Evolutionary conservation across 495 filamentous ascomycete species (phyloP), one percentile per base, ranked within the genome.

Genomic region (Hypoxylon fuscum): DNA sequence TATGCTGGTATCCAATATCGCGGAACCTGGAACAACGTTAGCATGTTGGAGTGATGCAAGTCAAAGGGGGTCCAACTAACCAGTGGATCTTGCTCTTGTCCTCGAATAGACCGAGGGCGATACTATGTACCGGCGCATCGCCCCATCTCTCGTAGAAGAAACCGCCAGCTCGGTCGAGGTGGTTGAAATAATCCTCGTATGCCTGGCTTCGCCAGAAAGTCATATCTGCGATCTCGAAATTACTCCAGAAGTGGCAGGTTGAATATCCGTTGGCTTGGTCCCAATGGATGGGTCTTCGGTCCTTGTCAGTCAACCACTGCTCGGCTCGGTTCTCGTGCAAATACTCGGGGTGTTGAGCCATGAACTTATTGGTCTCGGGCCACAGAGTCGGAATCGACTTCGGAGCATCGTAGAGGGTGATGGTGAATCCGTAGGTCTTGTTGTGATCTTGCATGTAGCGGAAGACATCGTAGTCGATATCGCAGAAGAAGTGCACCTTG

Each of bases 71-170:
- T 35, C 9, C 14, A n/a, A 83, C 90, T 23, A 78, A 97, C 96
- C 96, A 99, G 77, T 99, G 96, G 53, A 99, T 90, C 74, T 91
- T 93, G 72, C 83, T 86, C 59, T 85, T 80, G 75, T 99, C 92
- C 62, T 93, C 96, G 74, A 99, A 97, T 40, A 99, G 72, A 18
- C 92, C 96, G 51, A 99, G 68, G n/a, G 90, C 95, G 66, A 98
- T 92, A 37, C 90, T 94, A 77, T 99, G 96, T 44, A 99, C 96
- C 0, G 96, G 96, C 11, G 96, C 96, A 80, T 99, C 96, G 14
- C 96, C 96, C 96, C 96, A 99, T 51, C 96, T 80, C 79, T 99
- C 96, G 68, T 99, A 99, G 74, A 96, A 99, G 85, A 99, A 99
- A 31, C 95, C 95, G 27, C 96, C 96, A 0, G 92, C 89, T 17